Evolutionary conservation across 106 monocot genomes (phyloP).

Genomic region (Platanthera guangdongensis): DNA sequence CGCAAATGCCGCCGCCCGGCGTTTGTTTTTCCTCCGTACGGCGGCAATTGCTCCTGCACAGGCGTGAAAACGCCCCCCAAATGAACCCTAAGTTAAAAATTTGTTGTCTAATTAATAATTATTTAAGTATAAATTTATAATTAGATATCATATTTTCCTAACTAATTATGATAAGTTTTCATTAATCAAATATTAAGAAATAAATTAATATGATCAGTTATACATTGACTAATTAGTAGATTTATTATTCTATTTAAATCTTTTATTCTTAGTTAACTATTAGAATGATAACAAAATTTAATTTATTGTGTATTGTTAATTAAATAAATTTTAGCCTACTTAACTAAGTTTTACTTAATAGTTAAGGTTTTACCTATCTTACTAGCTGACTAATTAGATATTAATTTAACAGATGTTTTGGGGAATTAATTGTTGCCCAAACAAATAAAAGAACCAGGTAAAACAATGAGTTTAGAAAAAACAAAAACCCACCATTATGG

Average conservation of each 20-base stretch:
- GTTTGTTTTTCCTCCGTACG: too few relatives aligned
- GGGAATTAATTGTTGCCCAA: not conserved
- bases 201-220: not conserved
- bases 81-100: too few relatives aligned
- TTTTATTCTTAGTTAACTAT: not conserved
- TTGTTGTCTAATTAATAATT: not conserved
- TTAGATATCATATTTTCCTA: not conserved
- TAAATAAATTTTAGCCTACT: not conserved
- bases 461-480: not conserved
- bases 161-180: not conserved
- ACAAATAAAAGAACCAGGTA: too few relatives aligned
- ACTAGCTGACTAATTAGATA: not conserved
- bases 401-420: not conserved
- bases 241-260: not conserved
- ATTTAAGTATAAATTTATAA: not conserved
- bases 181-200: not conserved
- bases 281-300: not conserved
- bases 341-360: not conserved
- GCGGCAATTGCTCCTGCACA: too few relatives aligned
- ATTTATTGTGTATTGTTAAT: not conserved
- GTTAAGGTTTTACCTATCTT: not conserved
- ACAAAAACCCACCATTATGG: not conserved
- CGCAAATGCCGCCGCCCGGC: too few relatives aligned
- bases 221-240: not conserved
- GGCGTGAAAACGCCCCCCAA: too few relatives aligned